Percentiles rank a stretch among this genome's conserved stretches.
Evolutionary conservation across 208 protist species (phyloP).

Genomic region (Acanthamoeba healyi): DNA sequence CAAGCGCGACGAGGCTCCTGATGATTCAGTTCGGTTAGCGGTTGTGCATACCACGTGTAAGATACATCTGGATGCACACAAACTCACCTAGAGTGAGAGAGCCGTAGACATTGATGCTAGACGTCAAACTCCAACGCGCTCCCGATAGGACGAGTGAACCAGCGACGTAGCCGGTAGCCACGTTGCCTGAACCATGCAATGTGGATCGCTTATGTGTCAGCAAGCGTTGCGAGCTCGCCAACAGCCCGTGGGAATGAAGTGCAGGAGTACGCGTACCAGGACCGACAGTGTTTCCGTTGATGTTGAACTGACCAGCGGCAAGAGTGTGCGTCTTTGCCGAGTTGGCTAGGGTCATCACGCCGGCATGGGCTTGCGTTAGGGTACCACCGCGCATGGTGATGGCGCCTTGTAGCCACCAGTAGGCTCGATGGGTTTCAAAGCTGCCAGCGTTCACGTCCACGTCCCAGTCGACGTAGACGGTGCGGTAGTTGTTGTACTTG

Average conservation of each 20-base stretch:
- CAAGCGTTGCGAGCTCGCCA: too few species aligned
- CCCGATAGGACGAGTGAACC: neutral
- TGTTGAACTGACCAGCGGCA: neutral
- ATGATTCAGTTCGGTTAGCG: too few species aligned
- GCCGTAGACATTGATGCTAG: neutral
- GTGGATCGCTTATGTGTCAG: too few species aligned
- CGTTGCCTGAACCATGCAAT: too few species aligned
- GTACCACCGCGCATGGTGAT: slow-evolving; percentile 65
- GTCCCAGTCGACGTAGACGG: slow-evolving; percentile 62
- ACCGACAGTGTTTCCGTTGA: slow-evolving; percentile 24
- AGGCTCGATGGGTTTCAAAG: slow-evolving; percentile 31
- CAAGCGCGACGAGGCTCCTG: too few species aligned
- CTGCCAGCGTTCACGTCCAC: slow-evolving; percentile 55
- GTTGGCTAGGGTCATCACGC: slow-evolving; percentile 44
- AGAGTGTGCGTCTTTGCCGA: slow-evolving; percentile 3
- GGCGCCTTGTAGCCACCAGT: slow-evolving; percentile 43
- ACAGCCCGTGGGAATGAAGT: neutral
- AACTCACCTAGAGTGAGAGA: neutral
- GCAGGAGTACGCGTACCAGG: neutral
- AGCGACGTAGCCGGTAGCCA: neutral
- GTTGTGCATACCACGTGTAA: too few species aligned
- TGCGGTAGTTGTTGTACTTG: slow-evolving; percentile 74
- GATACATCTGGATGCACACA: too few species aligned
- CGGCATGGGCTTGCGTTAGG: neutral
- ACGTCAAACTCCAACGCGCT: neutral